A percentile compares a stretch with the other conserved stretches of the same genome.
These are phyloP conservation scores for Thermomyces lanuginosus DNA, from an alignment of 2,329 filamentous ascomycete species.

Conservation along the genomic window DNA sequence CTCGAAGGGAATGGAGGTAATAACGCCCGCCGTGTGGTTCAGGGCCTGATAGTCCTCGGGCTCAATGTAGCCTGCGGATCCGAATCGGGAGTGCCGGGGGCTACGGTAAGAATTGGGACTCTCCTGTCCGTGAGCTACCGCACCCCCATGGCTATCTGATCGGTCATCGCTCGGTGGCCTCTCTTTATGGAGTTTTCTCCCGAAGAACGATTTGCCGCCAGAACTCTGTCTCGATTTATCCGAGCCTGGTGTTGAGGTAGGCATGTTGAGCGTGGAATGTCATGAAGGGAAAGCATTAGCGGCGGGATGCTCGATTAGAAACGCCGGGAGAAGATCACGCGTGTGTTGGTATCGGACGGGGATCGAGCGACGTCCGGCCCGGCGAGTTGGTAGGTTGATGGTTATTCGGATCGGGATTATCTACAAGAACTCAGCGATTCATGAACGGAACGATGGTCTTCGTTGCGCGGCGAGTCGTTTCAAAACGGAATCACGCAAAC, in stretches of 20 bases:
- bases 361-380: no score
- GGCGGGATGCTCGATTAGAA: no score
- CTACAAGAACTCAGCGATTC: no score
- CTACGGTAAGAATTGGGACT: constrained; percentile 40
- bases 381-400: no score
- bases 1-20: constrained; percentile 80
- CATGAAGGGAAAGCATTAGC: no score
- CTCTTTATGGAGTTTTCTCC: constrained; percentile 60
- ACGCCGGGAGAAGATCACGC: no score
- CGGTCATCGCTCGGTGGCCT: constrained; percentile 47
- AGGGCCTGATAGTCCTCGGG: constrained; percentile 45
- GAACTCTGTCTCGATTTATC: constrained; percentile 73
- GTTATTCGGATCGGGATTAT: no score
- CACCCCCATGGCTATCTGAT: constrained; percentile 41
- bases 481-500: no score
- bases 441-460: no score
- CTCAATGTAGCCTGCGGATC: constrained; percentile 57
- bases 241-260: constrained; percentile 44
- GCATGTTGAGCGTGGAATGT: constrained; percentile 28
- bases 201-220: constrained; percentile 71
- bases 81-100: constrained; percentile 57
- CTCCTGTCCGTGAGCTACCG: constrained; percentile 34
- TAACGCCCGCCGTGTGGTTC: constrained; percentile 62
- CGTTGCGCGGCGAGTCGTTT: no score
- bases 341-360: no score